A percentile compares a stretch with the other conserved stretches of the same genome.
Conservation (phyloP, 2,329 filamentous ascomycete genomes). For the Bipolaris sorokiniana region DNA sequence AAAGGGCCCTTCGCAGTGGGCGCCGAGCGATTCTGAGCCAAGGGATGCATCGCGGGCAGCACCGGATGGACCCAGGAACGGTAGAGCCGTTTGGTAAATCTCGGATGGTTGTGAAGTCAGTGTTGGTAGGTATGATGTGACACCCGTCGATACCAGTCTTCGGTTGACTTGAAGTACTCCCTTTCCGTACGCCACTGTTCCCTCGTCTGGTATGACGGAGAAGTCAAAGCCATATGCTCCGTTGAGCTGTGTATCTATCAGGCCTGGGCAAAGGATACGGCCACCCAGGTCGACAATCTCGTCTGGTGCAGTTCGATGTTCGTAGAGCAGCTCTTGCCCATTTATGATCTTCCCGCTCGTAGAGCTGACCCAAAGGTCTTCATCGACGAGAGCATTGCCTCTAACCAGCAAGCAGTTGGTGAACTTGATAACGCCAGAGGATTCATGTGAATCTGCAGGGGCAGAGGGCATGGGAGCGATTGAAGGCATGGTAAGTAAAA, state of each 20-base stretch:
- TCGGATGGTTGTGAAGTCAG: conserved; percentile 80
- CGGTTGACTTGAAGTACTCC: conserved; percentile 74
- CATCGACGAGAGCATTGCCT: conserved; percentile 69
- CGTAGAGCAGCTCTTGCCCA: conserved; percentile 70
- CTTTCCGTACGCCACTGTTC: conserved; percentile 67
- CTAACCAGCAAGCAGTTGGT: conserved; percentile 84
- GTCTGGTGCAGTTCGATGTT: conserved; percentile 72
- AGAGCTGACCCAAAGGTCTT: conserved; percentile 90
- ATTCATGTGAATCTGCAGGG: conserved; percentile 36
- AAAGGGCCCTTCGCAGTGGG: conserved; percentile 91
- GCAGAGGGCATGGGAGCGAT: conserved; percentile 42
- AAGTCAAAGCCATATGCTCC: conserved; percentile 94
- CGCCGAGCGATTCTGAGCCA: conserved; percentile 85
- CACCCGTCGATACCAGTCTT: conserved; percentile 75
- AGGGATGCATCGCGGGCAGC: conserved; percentile 63
- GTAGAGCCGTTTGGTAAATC: conserved; percentile 81
- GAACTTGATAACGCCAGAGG: conserved; percentile 75
- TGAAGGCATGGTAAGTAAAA: conserved; percentile 47
- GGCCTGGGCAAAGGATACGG: conserved; percentile 81
- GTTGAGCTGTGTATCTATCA: conserved; percentile 92
- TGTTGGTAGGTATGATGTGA: conserved; percentile 87
- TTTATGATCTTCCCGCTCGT: conserved; percentile 80
- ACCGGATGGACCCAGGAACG: conserved; percentile 76
- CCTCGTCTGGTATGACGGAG: conserved; percentile 72
- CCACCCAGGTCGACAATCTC: conserved; percentile 78